phyloP scores from a whole-genome alignment of 345 rosid species.

The Euphorbia tirucalli region DNA sequence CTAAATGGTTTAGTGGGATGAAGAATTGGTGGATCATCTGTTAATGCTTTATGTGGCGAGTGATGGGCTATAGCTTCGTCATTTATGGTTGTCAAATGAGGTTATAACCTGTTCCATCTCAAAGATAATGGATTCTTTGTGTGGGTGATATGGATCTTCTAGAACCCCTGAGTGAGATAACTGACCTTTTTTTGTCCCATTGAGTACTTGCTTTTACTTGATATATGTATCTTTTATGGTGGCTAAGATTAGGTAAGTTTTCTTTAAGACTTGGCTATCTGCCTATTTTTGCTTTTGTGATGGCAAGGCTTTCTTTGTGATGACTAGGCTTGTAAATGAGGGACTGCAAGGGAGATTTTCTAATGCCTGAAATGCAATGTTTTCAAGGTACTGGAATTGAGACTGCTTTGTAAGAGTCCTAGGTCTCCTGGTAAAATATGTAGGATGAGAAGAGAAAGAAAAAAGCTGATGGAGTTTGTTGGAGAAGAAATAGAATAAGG shows the following conservation, averaged over 20 bases:
- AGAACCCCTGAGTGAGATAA: not conserved
- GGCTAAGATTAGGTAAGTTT: not conserved
- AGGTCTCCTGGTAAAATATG: not conserved
- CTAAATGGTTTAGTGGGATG: not conserved
- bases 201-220: not conserved
- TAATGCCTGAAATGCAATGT: not conserved
- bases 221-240: not conserved
- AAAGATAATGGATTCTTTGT: not conserved
- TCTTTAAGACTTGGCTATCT: not conserved
- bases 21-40: not conserved
- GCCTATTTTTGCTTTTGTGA: not conserved
- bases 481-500: not conserved
- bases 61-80: not conserved
- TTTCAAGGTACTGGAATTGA: not conserved
- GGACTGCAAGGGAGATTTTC: not conserved
- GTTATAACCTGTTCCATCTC: not conserved
- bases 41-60: not conserved
- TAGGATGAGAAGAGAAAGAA: not conserved
- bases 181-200: not conserved
- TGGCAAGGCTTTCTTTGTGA: too few relatives aligned
- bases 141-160: not conserved
- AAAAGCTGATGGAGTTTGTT: not conserved
- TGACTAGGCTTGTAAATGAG: not conserved
- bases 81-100: not conserved
- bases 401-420: not conserved